A percentile compares a stretch with the other conserved stretches of the same genome.
Conservation (phyloP, 148 eudicot genomes). For the Tetragonia tetragonoides region DNA sequence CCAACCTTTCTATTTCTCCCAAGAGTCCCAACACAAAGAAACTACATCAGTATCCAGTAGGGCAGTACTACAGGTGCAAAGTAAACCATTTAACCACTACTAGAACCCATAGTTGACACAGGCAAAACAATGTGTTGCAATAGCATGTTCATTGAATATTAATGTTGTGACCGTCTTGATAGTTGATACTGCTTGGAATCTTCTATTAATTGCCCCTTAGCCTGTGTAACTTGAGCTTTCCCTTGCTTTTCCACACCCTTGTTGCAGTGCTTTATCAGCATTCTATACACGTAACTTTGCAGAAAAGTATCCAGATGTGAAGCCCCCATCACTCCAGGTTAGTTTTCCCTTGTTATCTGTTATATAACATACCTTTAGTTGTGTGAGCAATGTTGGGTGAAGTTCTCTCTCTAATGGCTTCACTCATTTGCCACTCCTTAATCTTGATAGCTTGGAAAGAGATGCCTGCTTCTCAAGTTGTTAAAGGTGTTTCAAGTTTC, state of each 20-base stretch:
- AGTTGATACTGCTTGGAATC: not conserved
- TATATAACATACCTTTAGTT: constrained; percentile 5
- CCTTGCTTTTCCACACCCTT: constrained; percentile 17
- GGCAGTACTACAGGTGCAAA: too few relatives aligned
- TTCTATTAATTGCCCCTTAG: not conserved
- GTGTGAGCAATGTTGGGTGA: not conserved
- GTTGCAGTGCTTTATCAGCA: constrained; percentile 89
- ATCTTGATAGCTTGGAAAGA: not conserved
- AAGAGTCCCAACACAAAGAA: too few relatives aligned
- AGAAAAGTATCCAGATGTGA: constrained; percentile 61
- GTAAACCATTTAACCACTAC: too few relatives aligned
- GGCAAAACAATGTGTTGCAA: not conserved
- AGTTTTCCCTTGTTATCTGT: constrained; percentile 8
- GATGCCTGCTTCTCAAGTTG: not conserved
- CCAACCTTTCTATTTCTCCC: too few relatives aligned
- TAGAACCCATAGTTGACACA: not conserved
- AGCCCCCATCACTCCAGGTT: constrained; percentile 95
- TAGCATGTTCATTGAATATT: constrained; percentile 4
- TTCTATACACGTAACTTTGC: constrained; percentile 87
- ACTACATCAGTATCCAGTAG: too few relatives aligned
- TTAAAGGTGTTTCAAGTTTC: not conserved
- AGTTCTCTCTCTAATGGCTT: not conserved
- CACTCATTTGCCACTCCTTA: not conserved
- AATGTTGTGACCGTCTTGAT: not conserved
- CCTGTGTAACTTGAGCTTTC: not conserved